Evolutionary conservation across 1,284 basidiomycete genomes (phyloP).

Genomic region (Pseudozyma pruni): DNA sequence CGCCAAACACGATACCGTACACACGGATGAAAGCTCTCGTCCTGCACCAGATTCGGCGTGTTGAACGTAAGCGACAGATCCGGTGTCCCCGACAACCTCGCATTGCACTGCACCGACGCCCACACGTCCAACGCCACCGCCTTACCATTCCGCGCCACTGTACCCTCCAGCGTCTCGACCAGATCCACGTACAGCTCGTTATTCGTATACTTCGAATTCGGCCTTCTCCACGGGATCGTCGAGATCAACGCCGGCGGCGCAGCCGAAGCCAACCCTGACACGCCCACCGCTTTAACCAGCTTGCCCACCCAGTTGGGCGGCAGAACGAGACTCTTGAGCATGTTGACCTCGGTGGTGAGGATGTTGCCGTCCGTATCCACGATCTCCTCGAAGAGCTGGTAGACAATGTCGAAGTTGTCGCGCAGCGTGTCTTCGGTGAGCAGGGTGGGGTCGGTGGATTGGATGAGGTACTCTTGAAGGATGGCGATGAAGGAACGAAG

Average conservation of each 20-base stretch:
- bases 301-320: constrained; percentile 63
- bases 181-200: constrained; percentile 64
- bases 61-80: constrained; percentile 52
- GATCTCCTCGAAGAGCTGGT: constrained; percentile 65
- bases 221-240: constrained; percentile 62
- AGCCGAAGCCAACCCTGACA: constrained; percentile 52
- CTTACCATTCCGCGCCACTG: constrained; percentile 70
- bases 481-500: constrained; percentile 81
- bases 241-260: constrained; percentile 71
- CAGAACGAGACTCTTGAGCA: constrained; percentile 60
- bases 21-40: constrained; percentile 90
- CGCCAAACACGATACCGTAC: constrained; percentile 81
- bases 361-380: constrained; percentile 64
- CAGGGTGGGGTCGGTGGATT: constrained; percentile 37
- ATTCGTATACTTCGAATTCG: constrained; percentile 57
- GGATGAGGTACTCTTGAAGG: constrained; percentile 59
- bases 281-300: constrained; percentile 55
- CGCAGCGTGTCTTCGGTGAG: constrained; percentile 61
- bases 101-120: constrained; percentile 49
- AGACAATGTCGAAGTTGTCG: constrained; percentile 64
- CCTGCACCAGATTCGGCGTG: constrained; percentile 75
- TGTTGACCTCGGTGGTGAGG: constrained; percentile 61
- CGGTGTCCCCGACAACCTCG: constrained; percentile 67
- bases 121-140: constrained; percentile 50
- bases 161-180: constrained; percentile 52